Percentiles rank a stretch among this genome's conserved stretches.
Conservation (phyloP, 345 rosid genomes). For the Syzygium oleosum region DNA sequence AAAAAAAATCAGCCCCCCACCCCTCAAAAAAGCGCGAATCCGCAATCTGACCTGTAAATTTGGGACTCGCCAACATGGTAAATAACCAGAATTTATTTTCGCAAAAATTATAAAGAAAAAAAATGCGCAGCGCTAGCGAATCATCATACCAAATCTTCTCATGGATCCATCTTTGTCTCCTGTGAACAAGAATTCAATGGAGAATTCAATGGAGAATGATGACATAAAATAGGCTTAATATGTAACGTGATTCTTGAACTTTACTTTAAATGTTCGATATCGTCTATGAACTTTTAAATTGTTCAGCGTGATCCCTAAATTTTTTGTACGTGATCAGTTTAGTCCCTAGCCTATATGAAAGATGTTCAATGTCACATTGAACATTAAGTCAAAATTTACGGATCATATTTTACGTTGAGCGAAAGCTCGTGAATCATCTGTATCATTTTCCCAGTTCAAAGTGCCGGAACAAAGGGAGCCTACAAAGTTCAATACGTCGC, state of each 20-base stretch:
- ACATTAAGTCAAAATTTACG: too few species aligned
- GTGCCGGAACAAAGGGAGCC: not conserved
- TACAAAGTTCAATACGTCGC: not conserved
- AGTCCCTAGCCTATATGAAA: too few species aligned
- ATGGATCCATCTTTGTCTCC: not conserved
- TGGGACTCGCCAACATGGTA: not conserved
- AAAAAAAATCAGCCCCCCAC: too few species aligned
- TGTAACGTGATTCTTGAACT: too few species aligned
- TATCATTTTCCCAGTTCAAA: not conserved
- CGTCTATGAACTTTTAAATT: too few species aligned
- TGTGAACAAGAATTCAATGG: not conserved
- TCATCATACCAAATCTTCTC: not conserved
- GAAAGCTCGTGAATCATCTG: too few species aligned
- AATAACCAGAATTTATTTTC: not conserved
- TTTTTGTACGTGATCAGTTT: rapidly evolving
- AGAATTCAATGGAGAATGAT: not conserved
- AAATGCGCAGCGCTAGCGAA: not conserved
- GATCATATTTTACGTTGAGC: too few species aligned
- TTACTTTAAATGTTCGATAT: too few species aligned
- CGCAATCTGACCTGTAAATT: not conserved
- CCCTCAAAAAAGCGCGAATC: not conserved
- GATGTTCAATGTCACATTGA: too few species aligned
- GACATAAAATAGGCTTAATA: too few species aligned
- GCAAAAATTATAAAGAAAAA: not conserved
- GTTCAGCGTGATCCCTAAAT: too few species aligned